A percentile compares a stretch with the other conserved stretches of the same genome.
Conservation (phyloP, 768 basidiomycete species). For the Suillus ampliporus region DNA sequence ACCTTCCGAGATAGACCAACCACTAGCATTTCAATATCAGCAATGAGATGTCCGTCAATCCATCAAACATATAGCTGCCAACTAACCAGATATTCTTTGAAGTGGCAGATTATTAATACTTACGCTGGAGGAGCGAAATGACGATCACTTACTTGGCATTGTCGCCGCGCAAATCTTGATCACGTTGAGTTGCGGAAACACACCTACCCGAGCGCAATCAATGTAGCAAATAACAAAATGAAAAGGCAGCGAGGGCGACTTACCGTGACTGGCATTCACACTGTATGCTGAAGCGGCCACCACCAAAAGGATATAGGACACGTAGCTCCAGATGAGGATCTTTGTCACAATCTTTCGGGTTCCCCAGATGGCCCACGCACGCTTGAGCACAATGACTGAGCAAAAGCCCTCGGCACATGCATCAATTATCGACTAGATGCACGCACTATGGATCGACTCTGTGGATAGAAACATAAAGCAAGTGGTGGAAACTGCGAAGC, state of each 20-base stretch:
- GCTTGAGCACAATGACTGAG: constrained; percentile 30
- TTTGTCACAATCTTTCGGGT: constrained; percentile 11
- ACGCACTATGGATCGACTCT: constrained; percentile 31
- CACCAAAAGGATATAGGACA: constrained; percentile 10
- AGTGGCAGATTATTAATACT: not conserved
- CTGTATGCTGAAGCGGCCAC: constrained; percentile 3
- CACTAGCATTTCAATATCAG: constrained; percentile 10
- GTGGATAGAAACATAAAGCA: constrained; percentile 18
- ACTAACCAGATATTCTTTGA: not conserved
- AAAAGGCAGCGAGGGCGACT: not conserved
- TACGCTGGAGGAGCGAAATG: not conserved
- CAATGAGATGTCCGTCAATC: not conserved
- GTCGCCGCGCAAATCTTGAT: constrained; percentile 19
- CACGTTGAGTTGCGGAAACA: constrained; percentile 16
- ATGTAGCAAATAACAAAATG: not conserved
- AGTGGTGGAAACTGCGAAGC: not conserved
- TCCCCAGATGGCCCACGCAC: constrained; percentile 30
- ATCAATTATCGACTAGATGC: not conserved
- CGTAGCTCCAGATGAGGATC: constrained; percentile 13
- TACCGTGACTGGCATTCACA: not conserved
- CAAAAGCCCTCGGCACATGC: not conserved
- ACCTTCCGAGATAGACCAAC: constrained; percentile 14
- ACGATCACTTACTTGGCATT: constrained; percentile 15
- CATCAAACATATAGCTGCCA: not conserved
- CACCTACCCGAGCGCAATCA: constrained; percentile 1